Evolutionary conservation across 495 filamentous ascomycete genomes (phyloP).

Genomic region (Talaromyces proteolyticus): DNA sequence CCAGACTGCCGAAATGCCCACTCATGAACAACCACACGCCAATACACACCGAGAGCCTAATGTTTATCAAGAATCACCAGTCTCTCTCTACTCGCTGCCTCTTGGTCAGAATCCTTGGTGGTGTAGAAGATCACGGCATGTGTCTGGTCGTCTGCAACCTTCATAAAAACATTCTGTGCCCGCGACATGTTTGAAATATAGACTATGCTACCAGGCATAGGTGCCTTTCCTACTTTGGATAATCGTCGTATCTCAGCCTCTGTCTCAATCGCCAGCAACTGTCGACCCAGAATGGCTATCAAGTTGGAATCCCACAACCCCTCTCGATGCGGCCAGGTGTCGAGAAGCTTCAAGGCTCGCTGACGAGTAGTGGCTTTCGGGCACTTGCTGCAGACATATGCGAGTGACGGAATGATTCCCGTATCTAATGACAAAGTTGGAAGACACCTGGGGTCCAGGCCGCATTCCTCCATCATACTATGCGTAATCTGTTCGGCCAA

Average conservation of each 20-base stretch:
- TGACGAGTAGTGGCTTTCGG: constrained; percentile 28
- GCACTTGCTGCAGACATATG: constrained; percentile 40
- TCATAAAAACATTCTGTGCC: background rate
- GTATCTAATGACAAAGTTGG: constrained; percentile 12
- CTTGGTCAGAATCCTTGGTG: constrained; percentile 2
- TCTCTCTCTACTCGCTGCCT: background rate
- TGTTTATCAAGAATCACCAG: background rate
- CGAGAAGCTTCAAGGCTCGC: constrained; percentile 31
- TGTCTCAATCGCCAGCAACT: constrained; percentile 9
- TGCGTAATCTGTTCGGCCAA: constrained; percentile 3
- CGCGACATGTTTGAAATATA: background rate
- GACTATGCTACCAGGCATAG: background rate
- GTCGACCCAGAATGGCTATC: constrained; percentile 7
- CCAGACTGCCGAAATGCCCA: no score
- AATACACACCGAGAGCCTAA: no score
- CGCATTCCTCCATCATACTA: constrained; percentile 4
- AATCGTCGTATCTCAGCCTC: background rate
- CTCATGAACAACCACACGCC: no score
- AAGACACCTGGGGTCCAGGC: background rate
- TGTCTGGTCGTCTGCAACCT: constrained; percentile 7
- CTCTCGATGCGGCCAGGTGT: constrained; percentile 33
- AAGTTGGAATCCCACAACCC: constrained; percentile 35
- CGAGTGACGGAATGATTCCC: constrained; percentile 32
- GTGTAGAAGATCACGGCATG: constrained; percentile 6
- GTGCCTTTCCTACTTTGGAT: no score